phyloP scores from a whole-genome alignment of 441 rosid genomes.

The Iberis amara region DNA sequence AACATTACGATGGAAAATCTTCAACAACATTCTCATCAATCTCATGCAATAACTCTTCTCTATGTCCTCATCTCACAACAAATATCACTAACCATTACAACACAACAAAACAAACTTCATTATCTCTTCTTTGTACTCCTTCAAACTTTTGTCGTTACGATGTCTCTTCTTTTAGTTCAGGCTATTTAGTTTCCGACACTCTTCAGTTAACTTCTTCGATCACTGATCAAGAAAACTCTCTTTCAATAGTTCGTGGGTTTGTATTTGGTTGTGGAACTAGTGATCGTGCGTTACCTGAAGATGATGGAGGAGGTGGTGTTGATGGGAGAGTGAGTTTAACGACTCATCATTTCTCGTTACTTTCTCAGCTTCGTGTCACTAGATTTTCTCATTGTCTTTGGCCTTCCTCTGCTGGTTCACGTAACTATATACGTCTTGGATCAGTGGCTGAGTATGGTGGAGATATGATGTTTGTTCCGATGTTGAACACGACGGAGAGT shows the following conservation, averaged over 20 bases:
- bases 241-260: conserved; percentile 24
- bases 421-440: conserved; percentile 29
- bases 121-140: conserved; percentile 26
- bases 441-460: conserved; percentile 24
- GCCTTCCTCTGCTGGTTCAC: conserved; percentile 26
- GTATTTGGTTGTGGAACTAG: conserved; percentile 32
- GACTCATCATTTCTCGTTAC: conserved; percentile 26
- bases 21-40: conserved; percentile 28
- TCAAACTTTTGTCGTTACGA: conserved; percentile 27
- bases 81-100: conserved; percentile 9
- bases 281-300: conserved; percentile 10
- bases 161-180: conserved; percentile 18
- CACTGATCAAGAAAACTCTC: conserved; percentile 31
- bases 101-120: conserved; percentile 12
- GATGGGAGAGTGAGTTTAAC: conserved; percentile 32
- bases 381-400: conserved; percentile 33
- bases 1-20: conserved; percentile 12
- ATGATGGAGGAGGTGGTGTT: conserved; percentile 17
- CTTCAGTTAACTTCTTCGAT: conserved; percentile 28
- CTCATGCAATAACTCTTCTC: conserved; percentile 26
- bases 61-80: conserved; percentile 21
- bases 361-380: conserved; percentile 26
- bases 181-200: conserved; percentile 33
- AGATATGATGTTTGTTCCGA: conserved; percentile 24
- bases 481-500: conserved; percentile 19